A percentile compares a stretch with the other conserved stretches of the same genome.
phyloP scores from a whole-genome alignment of 2,329 filamentous ascomycete genomes.

The Paecilomyces variotii region DNA sequence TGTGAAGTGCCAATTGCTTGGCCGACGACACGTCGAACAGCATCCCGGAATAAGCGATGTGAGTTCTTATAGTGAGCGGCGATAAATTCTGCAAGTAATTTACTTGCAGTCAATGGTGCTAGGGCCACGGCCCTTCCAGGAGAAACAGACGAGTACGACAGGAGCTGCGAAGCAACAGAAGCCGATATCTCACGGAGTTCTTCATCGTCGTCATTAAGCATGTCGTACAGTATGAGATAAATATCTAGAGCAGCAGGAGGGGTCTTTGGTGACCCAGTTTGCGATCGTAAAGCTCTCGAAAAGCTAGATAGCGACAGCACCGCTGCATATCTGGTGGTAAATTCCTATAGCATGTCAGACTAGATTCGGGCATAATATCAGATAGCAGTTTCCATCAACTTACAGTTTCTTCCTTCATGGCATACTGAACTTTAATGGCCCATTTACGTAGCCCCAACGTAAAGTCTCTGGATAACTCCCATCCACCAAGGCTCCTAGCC shows the following conservation, averaged over 20 bases:
- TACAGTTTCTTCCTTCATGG: slow-evolving; percentile 35
- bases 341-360: slow-evolving; percentile 22
- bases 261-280: slow-evolving; percentile 12
- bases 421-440: slow-evolving; percentile 27
- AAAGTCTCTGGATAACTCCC: slow-evolving; percentile 7
- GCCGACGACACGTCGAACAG: slow-evolving; percentile 32
- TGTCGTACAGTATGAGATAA: slow-evolving; percentile 63
- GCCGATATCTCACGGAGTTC: slow-evolving; percentile 65
- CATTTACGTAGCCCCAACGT: slow-evolving; percentile 21
- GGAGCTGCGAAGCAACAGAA: slow-evolving; percentile 26
- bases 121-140: slow-evolving; percentile 23
- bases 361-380: not conserved
- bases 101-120: slow-evolving; percentile 43
- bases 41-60: slow-evolving; percentile 23
- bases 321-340: slow-evolving; percentile 31
- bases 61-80: slow-evolving; percentile 25
- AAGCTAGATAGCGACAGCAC: slow-evolving; percentile 27
- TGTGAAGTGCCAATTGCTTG: slow-evolving; percentile 17
- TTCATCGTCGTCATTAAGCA: slow-evolving; percentile 84
- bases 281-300: slow-evolving; percentile 34
- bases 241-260: slow-evolving; percentile 42
- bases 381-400: slow-evolving; percentile 7
- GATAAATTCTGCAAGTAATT: slow-evolving; percentile 31
- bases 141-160: slow-evolving; percentile 26
- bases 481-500: slow-evolving; percentile 5